Base-by-base conservation (phyloP, 2,329 filamentous ascomycete species). In the Ophiostoma australiae region DNA sequence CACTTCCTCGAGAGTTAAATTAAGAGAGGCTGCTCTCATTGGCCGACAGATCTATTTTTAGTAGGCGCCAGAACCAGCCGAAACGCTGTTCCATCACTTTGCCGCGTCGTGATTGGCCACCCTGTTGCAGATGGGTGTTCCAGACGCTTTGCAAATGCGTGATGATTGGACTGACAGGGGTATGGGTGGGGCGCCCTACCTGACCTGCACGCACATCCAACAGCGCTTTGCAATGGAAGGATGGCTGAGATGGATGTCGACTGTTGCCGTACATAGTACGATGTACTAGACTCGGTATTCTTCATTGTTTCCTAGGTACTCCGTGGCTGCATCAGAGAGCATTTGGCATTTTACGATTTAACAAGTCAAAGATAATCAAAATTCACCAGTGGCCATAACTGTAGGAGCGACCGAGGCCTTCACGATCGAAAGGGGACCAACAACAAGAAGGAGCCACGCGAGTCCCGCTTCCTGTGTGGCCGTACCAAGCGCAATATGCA, bases 61-160 rank as follows among this genome's bases (percentile, higher is more conserved):
- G 74, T 73, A 75, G 71, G 71, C 73, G 74, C 74, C 74, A 72
- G 74, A 71, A 58, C 69, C 68, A 72, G 71, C 71, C 73, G 73
- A 74, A 75, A 74, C 74, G 68, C 72, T 52, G 67, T 67, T 65
- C 71, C 70, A 70, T 41, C 72, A 70, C 58, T 69, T 44, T 55
- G 17, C 58, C 41, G 44, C 61, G 13, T 13, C 13, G 15, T 72
- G 44, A 75, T 74, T 75, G 73, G 74, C 68, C 48, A 13, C 13
- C 48, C 27, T 20, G 52, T 44, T n/a, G 55, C 27, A 63, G 55
- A 17, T 15, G 69, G 63, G 31, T 70, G 70, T 37, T 67, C 70
- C 52, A 69, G 69, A 71, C 63, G 63, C 71, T 33, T 13, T 6
- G 17, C 55, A 65, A 67, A 33, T 55, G 55, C 15, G 39, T n/a